These are phyloP conservation scores for Solanum lycopersicoides DNA, from an alignment of 257 asterid species.

Conservation along the genomic window DNA sequence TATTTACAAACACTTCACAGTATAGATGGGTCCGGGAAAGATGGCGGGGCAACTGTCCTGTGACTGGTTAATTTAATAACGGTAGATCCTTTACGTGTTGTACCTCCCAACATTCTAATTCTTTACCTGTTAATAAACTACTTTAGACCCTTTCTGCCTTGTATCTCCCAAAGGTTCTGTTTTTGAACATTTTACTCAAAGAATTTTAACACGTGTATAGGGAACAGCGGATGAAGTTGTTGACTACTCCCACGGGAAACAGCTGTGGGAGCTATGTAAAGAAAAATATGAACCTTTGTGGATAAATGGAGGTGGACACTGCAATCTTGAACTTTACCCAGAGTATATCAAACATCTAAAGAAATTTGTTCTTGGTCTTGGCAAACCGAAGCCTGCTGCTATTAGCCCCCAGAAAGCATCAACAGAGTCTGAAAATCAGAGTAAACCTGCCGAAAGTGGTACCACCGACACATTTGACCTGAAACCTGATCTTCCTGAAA, in stretches of 20 bases:
- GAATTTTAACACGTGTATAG: slow-evolving; percentile 18
- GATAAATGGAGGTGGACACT: slow-evolving; percentile 89
- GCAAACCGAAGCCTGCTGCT: slow-evolving; percentile 49
- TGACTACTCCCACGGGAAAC: slow-evolving; percentile 87
- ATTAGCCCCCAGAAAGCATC: slow-evolving; percentile 38
- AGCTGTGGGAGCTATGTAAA: slow-evolving; percentile 81
- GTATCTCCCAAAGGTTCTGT: neutral
- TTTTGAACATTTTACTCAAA: neutral
- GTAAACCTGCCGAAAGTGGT: slow-evolving; percentile 35
- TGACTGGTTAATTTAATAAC: neutral
- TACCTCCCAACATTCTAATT: neutral
- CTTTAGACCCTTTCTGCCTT: neutral
- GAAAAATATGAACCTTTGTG: slow-evolving; percentile 82
- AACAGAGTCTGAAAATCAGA: slow-evolving; percentile 24
- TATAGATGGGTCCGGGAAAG: neutral
- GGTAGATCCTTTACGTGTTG: neutral
- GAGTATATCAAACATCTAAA: slow-evolving; percentile 84
- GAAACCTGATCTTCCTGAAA: slow-evolving; percentile 58
- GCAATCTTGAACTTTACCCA: slow-evolving; percentile 91
- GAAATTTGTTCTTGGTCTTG: slow-evolving; percentile 66
- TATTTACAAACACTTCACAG: neutral
- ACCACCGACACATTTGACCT: slow-evolving; percentile 33
- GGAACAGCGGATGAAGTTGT: slow-evolving; percentile 95
- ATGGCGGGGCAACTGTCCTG: neutral
- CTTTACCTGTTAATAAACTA: neutral